Percentiles rank a stretch among this genome's conserved stretches.
These are phyloP conservation scores for Fusarium equiseti DNA, from an alignment of 2,329 filamentous ascomycete species.

Conservation along the genomic window DNA sequence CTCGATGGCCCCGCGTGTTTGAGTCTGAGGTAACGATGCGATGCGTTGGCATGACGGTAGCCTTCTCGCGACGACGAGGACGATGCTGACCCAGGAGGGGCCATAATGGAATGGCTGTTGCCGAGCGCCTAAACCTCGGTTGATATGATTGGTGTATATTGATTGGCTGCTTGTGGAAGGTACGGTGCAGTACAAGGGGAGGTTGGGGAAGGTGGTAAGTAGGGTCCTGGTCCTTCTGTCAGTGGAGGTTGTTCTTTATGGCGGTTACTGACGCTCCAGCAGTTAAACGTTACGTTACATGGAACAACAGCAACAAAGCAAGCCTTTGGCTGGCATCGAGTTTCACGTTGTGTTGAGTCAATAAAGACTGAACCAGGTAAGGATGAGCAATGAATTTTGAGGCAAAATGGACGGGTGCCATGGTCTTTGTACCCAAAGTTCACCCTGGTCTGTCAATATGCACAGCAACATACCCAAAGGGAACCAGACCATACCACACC, in stretches of 20 bases:
- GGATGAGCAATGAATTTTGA: constrained; percentile 32
- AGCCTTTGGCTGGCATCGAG: background rate
- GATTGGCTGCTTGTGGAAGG: constrained; percentile 35
- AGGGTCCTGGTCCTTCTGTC: constrained; percentile 16
- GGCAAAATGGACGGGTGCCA: constrained; percentile 37
- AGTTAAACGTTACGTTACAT: constrained; percentile 48
- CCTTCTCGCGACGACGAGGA: constrained; percentile 42
- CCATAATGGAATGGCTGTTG: constrained; percentile 40
- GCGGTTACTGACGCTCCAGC: constrained; percentile 28
- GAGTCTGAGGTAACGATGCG: constrained; percentile 50
- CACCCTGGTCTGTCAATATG: constrained; percentile 35
- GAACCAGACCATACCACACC: constrained; percentile 27
- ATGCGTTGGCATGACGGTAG: constrained; percentile 42
- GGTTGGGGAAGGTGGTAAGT: constrained; percentile 12
- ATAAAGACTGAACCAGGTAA: constrained; percentile 34
- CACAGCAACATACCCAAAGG: constrained; percentile 31
- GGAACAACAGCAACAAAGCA: constrained; percentile 28
- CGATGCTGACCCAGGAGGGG: constrained; percentile 42
- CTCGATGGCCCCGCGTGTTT: constrained; percentile 44
- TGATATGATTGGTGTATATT: constrained; percentile 14
- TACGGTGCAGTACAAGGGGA: background rate
- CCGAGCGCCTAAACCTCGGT: constrained; percentile 46
- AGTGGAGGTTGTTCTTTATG: constrained; percentile 33
- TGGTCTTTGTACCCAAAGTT: constrained; percentile 36
- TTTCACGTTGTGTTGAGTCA: constrained; percentile 40